Percentiles rank a stretch among this genome's conserved stretches.
Conservation (phyloP, 2,329 filamentous ascomycete genomes). For the Fusarium sp. region DNA sequence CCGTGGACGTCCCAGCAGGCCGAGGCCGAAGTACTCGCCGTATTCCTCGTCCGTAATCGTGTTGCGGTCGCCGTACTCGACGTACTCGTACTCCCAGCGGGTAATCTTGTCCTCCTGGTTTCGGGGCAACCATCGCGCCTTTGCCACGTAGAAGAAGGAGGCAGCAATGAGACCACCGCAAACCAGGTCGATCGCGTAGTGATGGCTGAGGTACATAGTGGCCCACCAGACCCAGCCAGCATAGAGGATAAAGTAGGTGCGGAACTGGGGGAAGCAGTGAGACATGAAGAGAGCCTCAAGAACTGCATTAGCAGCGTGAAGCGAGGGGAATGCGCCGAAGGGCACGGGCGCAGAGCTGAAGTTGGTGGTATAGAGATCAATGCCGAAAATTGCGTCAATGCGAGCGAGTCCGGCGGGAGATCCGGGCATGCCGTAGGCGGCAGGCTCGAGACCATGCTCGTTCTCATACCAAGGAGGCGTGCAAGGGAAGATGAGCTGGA, state of each 20-base stretch:
- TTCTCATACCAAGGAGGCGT: conserved; percentile 98
- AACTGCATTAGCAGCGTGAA: conserved; percentile 90
- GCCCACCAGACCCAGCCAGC: conserved; percentile 97
- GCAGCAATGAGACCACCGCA: conserved; percentile 83
- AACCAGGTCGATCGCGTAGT: conserved; percentile 94
- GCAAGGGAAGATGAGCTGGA: conserved; percentile 92
- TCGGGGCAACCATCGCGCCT: conserved; percentile 82
- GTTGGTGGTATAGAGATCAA: conserved; percentile 92
- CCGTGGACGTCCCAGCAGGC: conserved; percentile 55
- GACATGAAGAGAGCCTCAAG: conserved; percentile 93
- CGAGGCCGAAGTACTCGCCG: conserved; percentile 59
- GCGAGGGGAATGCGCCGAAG: conserved; percentile 93
- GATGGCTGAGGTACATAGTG: conserved; percentile 97
- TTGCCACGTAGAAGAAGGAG: conserved; percentile 83
- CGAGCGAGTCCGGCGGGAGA: conserved; percentile 90
- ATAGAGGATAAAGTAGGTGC: conserved; percentile 83
- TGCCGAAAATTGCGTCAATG: conserved; percentile 88
- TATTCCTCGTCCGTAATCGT: conserved; percentile 58
- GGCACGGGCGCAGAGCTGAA: conserved; percentile 92
- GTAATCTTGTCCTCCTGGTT: conserved; percentile 86
- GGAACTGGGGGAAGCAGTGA: conserved; percentile 87
- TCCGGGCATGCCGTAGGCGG: conserved; percentile 90
- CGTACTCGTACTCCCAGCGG: conserved; percentile 95
- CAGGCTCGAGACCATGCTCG: conserved; percentile 87
- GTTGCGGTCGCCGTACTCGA: conserved; percentile 79